These are phyloP conservation scores for Globisporangium mamillatum DNA, from an alignment of 352 stramenopile species.

Conservation along the genomic window DNA sequence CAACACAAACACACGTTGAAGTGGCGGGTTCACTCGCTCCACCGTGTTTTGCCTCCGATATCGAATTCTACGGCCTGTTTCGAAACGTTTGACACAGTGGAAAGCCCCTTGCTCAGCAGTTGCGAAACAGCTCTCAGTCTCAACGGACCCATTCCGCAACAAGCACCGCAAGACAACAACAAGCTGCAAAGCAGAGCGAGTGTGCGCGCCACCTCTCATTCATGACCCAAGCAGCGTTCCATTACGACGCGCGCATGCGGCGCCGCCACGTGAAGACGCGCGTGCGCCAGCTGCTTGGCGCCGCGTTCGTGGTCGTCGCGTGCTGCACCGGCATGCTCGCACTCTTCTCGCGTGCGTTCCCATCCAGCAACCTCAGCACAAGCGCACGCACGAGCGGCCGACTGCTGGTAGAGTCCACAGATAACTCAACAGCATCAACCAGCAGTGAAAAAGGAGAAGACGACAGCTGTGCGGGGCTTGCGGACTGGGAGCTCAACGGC, in stretches of 20 bases:
- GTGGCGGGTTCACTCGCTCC: neutral
- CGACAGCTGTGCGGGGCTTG: constrained; percentile 30
- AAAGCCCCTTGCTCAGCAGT: neutral
- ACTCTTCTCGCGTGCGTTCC: neutral
- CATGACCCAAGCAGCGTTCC: neutral
- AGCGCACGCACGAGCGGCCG: neutral
- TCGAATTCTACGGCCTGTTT: neutral
- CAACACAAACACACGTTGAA: neutral
- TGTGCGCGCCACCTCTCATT: neutral
- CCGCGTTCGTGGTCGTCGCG: constrained; percentile 20
- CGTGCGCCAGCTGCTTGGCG: constrained; percentile 25
- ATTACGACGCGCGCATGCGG: neutral
- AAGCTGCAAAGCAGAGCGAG: neutral
- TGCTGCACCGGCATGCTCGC: constrained; percentile 20
- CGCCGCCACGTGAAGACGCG: constrained; percentile 14
- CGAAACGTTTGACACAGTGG: neutral
- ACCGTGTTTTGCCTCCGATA: neutral
- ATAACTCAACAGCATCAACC: neutral
- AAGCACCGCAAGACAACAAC: neutral
- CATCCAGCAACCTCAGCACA: neutral
- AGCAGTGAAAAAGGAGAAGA: constrained; percentile 17
- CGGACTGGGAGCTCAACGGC: constrained; percentile 50
- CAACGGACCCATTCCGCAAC: constrained; percentile 6
- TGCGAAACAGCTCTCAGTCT: neutral
- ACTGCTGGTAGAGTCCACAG: constrained; percentile 21